Evolutionary conservation across 1,139 yeast species (phyloP).

Genomic region (Geotrichum europaeum): DNA sequence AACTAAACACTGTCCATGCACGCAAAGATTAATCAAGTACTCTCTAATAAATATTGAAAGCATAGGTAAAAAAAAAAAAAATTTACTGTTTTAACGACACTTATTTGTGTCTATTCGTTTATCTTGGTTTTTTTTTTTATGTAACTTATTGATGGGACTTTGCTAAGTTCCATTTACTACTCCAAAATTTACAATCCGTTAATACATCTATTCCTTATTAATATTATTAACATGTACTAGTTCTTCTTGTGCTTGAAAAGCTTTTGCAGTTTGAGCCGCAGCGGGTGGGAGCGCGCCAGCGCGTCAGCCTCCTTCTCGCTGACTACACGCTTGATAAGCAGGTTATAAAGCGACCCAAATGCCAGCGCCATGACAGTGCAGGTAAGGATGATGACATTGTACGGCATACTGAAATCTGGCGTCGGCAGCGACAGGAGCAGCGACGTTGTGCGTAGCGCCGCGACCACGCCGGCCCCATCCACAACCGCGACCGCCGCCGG

Average conservation of each 20-base stretch:
- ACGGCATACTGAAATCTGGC: slow-evolving; percentile 98
- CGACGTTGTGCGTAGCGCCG: slow-evolving; percentile 75
- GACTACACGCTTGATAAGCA: slow-evolving; percentile 67
- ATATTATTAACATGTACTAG: not conserved
- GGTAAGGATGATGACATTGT: slow-evolving; percentile 89
- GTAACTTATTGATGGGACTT: too few relatives aligned
- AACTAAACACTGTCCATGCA: too few relatives aligned
- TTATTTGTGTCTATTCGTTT: too few relatives aligned
- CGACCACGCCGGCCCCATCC: slow-evolving; percentile 28
- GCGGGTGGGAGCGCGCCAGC: slow-evolving; percentile 14
- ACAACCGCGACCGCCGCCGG: slow-evolving; percentile 68
- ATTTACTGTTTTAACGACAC: too few relatives aligned
- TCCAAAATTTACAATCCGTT: not conserved
- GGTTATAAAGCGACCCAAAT: slow-evolving; percentile 80
- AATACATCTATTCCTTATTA: not conserved
- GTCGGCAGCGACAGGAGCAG: slow-evolving; percentile 82
- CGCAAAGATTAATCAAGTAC: too few relatives aligned
- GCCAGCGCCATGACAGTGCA: slow-evolving; percentile 90
- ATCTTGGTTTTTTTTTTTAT: too few relatives aligned
- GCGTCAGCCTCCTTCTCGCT: slow-evolving; percentile 69
- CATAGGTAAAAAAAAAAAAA: too few relatives aligned
- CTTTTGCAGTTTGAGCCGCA: not conserved
- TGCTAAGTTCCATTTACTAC: too few relatives aligned
- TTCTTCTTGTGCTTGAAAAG: not conserved
- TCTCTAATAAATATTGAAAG: too few relatives aligned